These are phyloP conservation scores for Backusella morwellensis DNA, from an alignment of 192 early-diverging fungal species.

Conservation along the genomic window DNA sequence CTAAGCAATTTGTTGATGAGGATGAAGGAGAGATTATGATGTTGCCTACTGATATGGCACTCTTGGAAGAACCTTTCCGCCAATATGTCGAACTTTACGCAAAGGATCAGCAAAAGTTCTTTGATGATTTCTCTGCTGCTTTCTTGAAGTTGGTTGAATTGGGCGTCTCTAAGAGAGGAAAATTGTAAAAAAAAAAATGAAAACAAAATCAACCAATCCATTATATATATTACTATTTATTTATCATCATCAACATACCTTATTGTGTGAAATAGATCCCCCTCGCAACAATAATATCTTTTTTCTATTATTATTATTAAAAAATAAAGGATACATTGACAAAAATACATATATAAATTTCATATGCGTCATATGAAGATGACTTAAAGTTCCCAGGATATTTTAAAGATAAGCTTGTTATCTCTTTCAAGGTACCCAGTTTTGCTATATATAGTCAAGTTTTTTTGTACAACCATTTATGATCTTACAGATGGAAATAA, in stretches of 20 bases:
- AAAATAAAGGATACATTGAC: not conserved
- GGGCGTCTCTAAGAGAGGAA: slow-evolving; percentile 37
- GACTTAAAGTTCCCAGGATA: not conserved
- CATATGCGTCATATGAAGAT: not conserved
- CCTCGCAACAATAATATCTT: not conserved
- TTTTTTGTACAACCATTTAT: not conserved
- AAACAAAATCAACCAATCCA: not conserved
- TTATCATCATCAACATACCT: slow-evolving; percentile 4
- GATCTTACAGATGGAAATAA: not conserved
- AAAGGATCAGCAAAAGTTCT: slow-evolving; percentile 62
- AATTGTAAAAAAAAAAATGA: slow-evolving; percentile 19
- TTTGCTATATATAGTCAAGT: not conserved
- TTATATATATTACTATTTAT: not conserved
- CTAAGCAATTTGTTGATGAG: slow-evolving; percentile 37
- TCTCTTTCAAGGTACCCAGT: not conserved
- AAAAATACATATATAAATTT: not conserved
- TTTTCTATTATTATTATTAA: not conserved
- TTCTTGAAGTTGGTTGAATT: slow-evolving; percentile 52
- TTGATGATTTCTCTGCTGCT: slow-evolving; percentile 50
- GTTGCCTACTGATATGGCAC: slow-evolving; percentile 68
- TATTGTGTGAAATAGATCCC: slow-evolving; percentile 4
- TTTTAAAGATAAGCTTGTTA: not conserved
- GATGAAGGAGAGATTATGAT: slow-evolving; percentile 58
- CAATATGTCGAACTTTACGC: slow-evolving; percentile 64
- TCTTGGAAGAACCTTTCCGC: slow-evolving; percentile 61